Evolutionary conservation across 192 early-diverging fungal species (phyloP), one percentile per base, ranked within the genome.

Genomic region (Gaertneriomyces sp.): DNA sequence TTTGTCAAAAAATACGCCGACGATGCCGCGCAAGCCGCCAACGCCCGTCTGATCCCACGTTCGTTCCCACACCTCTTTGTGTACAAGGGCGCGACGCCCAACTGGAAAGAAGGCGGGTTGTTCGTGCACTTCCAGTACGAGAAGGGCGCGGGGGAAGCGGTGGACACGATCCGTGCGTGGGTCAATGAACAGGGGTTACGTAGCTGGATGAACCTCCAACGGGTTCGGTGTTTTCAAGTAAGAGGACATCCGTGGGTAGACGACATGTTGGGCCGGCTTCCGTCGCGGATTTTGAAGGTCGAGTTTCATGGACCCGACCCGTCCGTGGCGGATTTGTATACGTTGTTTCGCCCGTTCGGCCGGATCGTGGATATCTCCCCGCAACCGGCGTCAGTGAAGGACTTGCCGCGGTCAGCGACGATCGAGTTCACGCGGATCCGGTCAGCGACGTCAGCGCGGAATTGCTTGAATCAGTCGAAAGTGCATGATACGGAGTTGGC

Each of bases 381-480:
- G 11, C 85, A 85, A 61, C 83, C 87, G 1, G 64, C 77, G 3
- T 65, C 76, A 1, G 72, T 72, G 56, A 96, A 94, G 70, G 91
- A 93, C 53, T 72, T 85, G 58, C 87, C 91, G 43, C 81, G 87
- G 50, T 89, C 81, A 73, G 96, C 93, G 0, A 76, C 88, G 41
- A 85, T 95, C 60, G 85, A 91, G 60, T 98, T 89, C 69, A 76
- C 84, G 40, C 74, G 80, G 47, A 81, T 90, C 64, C 86, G 92
- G 6, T 77, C 87, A 0, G 93, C 96, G n/a, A 91, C 95, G 1
- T 89, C 89, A 58, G 96, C 96, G 5, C 83, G 89, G 41, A 94
- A 93, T 65, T 98, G 96, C 75, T 74, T 94, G 42, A 90, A 98
- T 64, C 93, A 93, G n/a, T 66, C 87, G 55, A 67, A 79, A 4